A percentile compares a stretch with the other conserved stretches of the same genome.
phyloP scores from a whole-genome alignment of 2,329 filamentous ascomycete genomes.

The Monosporascus sp. region DNA sequence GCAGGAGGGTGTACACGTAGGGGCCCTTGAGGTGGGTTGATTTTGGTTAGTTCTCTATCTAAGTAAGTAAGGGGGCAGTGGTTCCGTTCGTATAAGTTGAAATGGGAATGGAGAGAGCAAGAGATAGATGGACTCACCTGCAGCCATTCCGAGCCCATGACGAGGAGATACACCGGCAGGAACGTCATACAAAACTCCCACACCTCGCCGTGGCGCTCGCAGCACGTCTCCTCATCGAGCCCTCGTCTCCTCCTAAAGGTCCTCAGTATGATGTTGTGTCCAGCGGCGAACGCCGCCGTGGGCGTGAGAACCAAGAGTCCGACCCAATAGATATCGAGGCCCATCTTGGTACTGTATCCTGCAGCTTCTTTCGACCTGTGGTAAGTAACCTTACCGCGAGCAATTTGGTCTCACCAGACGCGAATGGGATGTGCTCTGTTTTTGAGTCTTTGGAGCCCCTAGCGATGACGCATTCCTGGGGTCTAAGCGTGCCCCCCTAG shows the following conservation, averaged over 20 bases:
- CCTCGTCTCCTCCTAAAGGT: slow-evolving; percentile 1
- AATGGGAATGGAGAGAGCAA: no score
- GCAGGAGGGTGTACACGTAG: slow-evolving; percentile 27
- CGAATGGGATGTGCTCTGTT: not conserved
- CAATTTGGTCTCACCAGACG: no score
- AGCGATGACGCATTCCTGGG: no score
- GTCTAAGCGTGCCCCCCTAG: no score
- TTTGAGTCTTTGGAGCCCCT: not conserved
- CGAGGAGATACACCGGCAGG: slow-evolving; percentile 38
- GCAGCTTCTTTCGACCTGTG: no score
- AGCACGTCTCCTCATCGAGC: not conserved
- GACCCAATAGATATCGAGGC: slow-evolving; percentile 20
- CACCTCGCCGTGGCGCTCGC: slow-evolving; percentile 11
- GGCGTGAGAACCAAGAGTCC: slow-evolving; percentile 16
- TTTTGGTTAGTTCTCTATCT: not conserved
- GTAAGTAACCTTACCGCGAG: no score
- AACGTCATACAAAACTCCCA: slow-evolving; percentile 16
- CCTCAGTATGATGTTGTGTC: slow-evolving; percentile 9
- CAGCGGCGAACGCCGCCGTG: slow-evolving; percentile 12
- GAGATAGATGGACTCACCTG: slow-evolving; percentile 29
- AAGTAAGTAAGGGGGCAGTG: no score
- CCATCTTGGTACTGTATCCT: slow-evolving; percentile 6
- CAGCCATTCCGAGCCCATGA: slow-evolving; percentile 48
- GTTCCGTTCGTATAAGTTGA: no score
- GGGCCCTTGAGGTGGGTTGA: slow-evolving; percentile 13